Evolutionary conservation across 2,329 filamentous ascomycete species (phyloP).

Genomic region (Thielaviopsis ethacetica): DNA sequence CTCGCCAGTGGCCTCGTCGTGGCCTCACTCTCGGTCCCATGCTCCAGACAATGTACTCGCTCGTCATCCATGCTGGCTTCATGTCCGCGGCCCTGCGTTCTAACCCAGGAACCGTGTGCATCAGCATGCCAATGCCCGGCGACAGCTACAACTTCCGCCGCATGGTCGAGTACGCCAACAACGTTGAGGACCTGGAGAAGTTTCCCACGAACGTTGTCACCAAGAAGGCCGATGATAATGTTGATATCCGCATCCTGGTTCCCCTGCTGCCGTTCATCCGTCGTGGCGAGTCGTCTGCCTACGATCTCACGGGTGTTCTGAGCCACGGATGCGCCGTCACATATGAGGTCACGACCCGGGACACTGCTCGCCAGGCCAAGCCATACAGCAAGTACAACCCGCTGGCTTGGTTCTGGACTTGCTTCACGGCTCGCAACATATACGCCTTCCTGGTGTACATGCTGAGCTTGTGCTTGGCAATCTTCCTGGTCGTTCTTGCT

Average conservation of each 20-base stretch:
- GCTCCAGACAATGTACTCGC: conserved; percentile 1
- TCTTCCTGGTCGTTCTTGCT: background rate
- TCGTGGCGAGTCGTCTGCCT: background rate
- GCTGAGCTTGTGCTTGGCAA: background rate
- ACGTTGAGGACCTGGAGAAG: background rate
- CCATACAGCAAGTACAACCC: background rate
- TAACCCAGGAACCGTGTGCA: background rate
- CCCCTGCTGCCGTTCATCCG: conserved; percentile 4
- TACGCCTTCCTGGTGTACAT: background rate
- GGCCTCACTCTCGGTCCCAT: background rate
- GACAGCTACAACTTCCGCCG: conserved; percentile 5
- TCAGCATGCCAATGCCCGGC: conserved; percentile 7
- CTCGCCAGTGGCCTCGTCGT: conserved; percentile 3
- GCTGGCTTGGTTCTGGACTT: background rate
- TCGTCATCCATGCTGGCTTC: conserved; percentile 1
- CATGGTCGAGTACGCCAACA: background rate
- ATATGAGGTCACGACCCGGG: conserved; percentile 1
- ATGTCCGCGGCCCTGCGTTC: conserved; percentile 8
- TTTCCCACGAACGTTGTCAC: background rate
- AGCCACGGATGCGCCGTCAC: conserved; percentile 5
- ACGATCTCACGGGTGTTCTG: background rate
- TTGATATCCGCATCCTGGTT: background rate
- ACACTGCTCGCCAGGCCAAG: background rate
- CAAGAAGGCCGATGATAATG: background rate
- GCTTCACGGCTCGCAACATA: background rate